Evolutionary conservation across 108 stramenopile species (phyloP), one percentile per base, ranked within the genome.

Genomic region (Skeletonema potamos): DNA sequence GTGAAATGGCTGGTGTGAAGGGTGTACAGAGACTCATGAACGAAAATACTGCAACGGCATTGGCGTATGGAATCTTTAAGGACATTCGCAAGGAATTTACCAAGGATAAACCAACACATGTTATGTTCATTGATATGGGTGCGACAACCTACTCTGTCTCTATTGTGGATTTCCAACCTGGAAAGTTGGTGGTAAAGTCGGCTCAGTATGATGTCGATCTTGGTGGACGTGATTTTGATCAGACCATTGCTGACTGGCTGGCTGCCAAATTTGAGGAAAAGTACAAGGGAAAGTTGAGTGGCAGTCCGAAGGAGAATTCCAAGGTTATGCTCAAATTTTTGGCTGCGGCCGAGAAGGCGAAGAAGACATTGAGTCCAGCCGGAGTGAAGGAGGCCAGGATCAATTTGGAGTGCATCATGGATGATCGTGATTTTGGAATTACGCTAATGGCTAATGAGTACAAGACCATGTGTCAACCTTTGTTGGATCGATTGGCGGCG

Each of bases 31-130:
- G 97, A 20, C 79, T 99, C 51, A 94, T 98, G 85, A 93, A 98
- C 70, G 99, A 99, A 82, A 84, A 74, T 65, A 99, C 97, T 7
- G 97, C 99, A 27, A 88, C 89, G 4, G 99, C 99, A 24, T 76
- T 98, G 33, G 91, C 95, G n/a, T 99, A 96, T 82, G 99, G 99
- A n/a, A 97, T 98, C 76, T 99, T 96, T 93, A 96, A 96, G 84
- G 91, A 92, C 71, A 93, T 97, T 43, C 86, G 92, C 48, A 94
- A 96, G 77, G 89, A 93, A 74, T 97, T 97, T 66, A 77, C 76
- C 29, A 87, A 82, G 64, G 89, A 92, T 30, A 55, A 86, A 32
- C 80, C 89, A 0, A 93, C 92, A 33, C 84, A 95, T 66, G 92
- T 98, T 58, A 89, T 99, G 86, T 95, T 97, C 68, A 81, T 95